Conservation (phyloP, 306 rosid species). For the Lagenaria siceraria region DNA sequence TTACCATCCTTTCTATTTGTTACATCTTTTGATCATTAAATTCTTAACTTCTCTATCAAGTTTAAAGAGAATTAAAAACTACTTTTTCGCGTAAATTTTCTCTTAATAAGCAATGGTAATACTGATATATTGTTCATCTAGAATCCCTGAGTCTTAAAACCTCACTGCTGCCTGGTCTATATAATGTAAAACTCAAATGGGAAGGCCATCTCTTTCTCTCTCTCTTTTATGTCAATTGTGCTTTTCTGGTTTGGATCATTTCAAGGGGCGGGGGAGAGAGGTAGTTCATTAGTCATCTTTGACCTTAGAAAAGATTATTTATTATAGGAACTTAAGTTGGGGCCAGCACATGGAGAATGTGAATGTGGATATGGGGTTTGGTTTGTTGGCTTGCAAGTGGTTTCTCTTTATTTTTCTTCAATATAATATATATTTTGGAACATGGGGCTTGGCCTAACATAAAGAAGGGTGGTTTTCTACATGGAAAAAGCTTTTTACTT, state of each 20-base stretch:
- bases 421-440: slow-evolving; percentile 2
- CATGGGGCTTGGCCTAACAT: slow-evolving; percentile 4
- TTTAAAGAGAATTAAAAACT: neutral
- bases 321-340: neutral
- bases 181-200: neutral
- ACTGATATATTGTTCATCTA: neutral
- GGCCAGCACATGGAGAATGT: slow-evolving; percentile 2
- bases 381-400: neutral
- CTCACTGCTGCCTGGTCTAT: neutral
- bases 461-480: neutral
- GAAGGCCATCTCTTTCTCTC: neutral
- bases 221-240: neutral
- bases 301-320: neutral
- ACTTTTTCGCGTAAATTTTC: neutral
- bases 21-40: slow-evolving; percentile 1
- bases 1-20: neutral
- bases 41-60: slow-evolving; percentile 4
- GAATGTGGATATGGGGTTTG: slow-evolving; percentile 7
- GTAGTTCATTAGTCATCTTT: neutral
- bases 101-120: neutral
- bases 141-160: neutral
- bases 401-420: neutral
- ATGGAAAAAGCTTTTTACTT: neutral
- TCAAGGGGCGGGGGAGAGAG: neutral
- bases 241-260: neutral